These are phyloP conservation scores for Leccinum pachyderme DNA, from an alignment of 1,284 basidiomycete genomes.

Conservation along the genomic window DNA sequence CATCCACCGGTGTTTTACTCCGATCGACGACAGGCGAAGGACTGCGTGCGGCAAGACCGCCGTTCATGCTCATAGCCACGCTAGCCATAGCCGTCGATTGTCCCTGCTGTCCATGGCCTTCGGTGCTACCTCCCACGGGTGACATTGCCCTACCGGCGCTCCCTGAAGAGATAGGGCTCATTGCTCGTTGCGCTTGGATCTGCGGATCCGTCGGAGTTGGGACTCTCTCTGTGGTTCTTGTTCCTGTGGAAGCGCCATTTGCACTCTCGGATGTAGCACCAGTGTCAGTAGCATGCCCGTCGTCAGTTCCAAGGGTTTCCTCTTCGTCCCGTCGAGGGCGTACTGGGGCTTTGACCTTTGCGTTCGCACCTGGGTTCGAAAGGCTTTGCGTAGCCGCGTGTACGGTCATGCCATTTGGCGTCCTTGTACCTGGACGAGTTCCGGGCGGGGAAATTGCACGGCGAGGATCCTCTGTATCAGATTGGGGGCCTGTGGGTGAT, in stretches of 20 bases:
- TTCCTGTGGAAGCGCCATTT: conserved; percentile 29
- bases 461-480: conserved; percentile 55
- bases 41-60: conserved; percentile 51
- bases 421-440: conserved; percentile 34
- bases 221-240: conserved; percentile 45
- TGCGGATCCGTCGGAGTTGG: conserved; percentile 43
- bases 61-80: conserved; percentile 51
- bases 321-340: conserved; percentile 70
- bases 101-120: conserved; percentile 32
- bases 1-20: conserved; percentile 53
- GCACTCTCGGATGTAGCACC: conserved; percentile 36
- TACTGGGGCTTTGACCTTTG: conserved; percentile 53
- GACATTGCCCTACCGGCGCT: conserved; percentile 53
- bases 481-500: conserved; percentile 50
- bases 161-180: conserved; percentile 54
- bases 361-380: conserved; percentile 20
- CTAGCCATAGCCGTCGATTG: conserved; percentile 52
- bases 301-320: conserved; percentile 51
- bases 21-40: conserved; percentile 60
- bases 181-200: conserved; percentile 49
- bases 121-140: conserved; percentile 43
- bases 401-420: conserved; percentile 44
- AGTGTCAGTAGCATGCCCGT: conserved; percentile 47
- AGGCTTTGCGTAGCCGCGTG: conserved; percentile 30
- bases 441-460: conserved; percentile 64